phyloP scores from a whole-genome alignment of 2,329 filamentous ascomycete genomes.

The Macrophomina tecta region DNA sequence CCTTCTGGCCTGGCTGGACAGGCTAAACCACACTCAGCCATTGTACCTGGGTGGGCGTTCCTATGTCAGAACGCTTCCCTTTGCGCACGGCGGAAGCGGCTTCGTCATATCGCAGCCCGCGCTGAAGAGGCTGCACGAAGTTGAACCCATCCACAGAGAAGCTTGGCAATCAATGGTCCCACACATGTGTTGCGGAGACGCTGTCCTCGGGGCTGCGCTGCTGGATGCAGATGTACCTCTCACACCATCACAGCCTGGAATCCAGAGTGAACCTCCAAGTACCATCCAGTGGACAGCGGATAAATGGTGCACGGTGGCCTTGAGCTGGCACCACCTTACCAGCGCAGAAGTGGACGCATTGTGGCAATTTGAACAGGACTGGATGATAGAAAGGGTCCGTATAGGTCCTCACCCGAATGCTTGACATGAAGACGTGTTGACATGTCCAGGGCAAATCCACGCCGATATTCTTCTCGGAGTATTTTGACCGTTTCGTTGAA shows the following conservation, averaged over 20 bases:
- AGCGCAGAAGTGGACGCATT: slow-evolving; percentile 35
- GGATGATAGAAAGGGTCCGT: slow-evolving; percentile 37
- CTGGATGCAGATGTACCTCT: slow-evolving; percentile 43
- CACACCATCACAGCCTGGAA: slow-evolving; percentile 48
- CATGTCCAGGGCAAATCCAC: slow-evolving; percentile 36
- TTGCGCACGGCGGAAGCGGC: slow-evolving; percentile 51
- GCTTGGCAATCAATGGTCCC: slow-evolving; percentile 43
- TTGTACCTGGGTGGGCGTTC: slow-evolving; percentile 50
- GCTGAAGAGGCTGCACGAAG: slow-evolving; percentile 39
- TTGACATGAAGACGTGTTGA: neutral
- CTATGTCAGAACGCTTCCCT: slow-evolving; percentile 44
- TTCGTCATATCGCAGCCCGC: slow-evolving; percentile 52
- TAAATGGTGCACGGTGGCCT: slow-evolving; percentile 51
- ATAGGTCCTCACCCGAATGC: neutral
- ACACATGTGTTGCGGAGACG: slow-evolving; percentile 47
- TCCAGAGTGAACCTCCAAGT: slow-evolving; percentile 50
- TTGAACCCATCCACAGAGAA: slow-evolving; percentile 33
- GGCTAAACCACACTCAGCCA: slow-evolving; percentile 48
- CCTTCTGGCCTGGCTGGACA: slow-evolving; percentile 47
- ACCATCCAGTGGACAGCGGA: slow-evolving; percentile 47
- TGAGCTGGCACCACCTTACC: slow-evolving; percentile 46
- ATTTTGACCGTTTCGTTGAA: slow-evolving; percentile 40
- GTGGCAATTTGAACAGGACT: slow-evolving; percentile 42
- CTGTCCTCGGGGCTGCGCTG: slow-evolving; percentile 43
- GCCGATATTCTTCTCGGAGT: slow-evolving; percentile 43